These are phyloP conservation scores for Coriolopsis trogii DNA, from an alignment of 1,284 basidiomycete genomes.

Conservation along the genomic window DNA sequence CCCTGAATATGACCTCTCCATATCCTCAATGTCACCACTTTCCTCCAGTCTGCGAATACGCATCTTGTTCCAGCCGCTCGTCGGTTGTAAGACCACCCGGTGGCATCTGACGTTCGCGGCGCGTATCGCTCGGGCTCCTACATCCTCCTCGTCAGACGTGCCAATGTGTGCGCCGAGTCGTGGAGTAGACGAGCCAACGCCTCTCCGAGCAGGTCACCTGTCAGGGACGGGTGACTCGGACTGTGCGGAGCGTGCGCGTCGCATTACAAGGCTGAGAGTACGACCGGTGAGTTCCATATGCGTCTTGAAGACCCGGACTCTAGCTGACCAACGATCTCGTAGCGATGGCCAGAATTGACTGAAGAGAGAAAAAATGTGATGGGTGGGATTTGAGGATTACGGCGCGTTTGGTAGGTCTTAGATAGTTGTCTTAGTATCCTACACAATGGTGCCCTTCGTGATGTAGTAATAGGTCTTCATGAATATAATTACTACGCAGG, in stretches of 20 bases:
- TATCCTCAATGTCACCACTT: background rate
- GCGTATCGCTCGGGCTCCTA: conserved; percentile 4
- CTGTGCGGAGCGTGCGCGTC: conserved; percentile 6
- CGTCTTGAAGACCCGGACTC: no score
- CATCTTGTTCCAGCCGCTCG: background rate
- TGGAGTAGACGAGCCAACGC: conserved; percentile 5
- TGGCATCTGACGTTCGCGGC: conserved; percentile 12
- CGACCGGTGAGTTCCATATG: conserved; percentile 7
- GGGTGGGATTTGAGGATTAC: no score
- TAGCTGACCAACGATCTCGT: no score
- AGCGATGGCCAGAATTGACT: no score
- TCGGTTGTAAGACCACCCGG: conserved; percentile 6
- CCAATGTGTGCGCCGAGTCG: background rate
- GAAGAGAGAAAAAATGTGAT: no score
- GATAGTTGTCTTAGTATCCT: no score
- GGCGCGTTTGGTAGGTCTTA: no score
- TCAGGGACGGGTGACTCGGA: conserved; percentile 12
- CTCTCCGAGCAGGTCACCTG: conserved; percentile 8
- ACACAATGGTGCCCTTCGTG: no score
- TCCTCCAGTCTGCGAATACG: background rate
- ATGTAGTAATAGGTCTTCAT: no score
- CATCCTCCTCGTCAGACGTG: background rate
- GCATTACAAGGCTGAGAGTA: conserved; percentile 12
- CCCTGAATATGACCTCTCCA: background rate
- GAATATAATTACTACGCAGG: no score